phyloP scores from a whole-genome alignment of 208 protist species.

The Wallacemonas sp. region DNA sequence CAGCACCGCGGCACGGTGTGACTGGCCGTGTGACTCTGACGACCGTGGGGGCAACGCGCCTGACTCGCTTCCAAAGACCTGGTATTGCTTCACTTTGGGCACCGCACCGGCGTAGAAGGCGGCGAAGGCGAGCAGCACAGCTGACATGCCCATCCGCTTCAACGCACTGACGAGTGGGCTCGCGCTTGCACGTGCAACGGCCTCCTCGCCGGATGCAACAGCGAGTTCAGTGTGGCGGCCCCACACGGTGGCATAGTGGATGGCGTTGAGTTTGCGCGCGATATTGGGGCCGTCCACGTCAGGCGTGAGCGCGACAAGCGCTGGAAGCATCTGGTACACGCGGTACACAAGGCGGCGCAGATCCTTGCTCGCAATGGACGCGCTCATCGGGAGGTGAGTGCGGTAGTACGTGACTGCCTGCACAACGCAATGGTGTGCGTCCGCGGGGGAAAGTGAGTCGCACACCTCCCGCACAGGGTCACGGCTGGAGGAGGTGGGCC shows the following conservation, averaged over 20 bases:
- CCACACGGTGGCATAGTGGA: slow-evolving; percentile 70
- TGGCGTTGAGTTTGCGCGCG: slow-evolving; percentile 43
- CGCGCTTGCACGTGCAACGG: background rate
- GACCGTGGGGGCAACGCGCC: slow-evolving; percentile 1
- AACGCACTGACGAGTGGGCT: slow-evolving; percentile 63
- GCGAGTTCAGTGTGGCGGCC: slow-evolving; percentile 18
- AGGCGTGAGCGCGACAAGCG: slow-evolving; percentile 26
- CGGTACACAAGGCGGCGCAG: slow-evolving; percentile 61
- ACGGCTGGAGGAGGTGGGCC: background rate
- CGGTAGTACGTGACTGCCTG: slow-evolving; percentile 67
- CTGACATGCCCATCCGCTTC: slow-evolving; percentile 58
- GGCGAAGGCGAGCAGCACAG: slow-evolving; percentile 75
- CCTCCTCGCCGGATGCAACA: background rate
- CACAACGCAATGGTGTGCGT: slow-evolving; percentile 12
- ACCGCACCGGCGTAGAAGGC: slow-evolving; percentile 84
- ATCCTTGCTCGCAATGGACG: slow-evolving; percentile 62
- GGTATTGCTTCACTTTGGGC: slow-evolving; percentile 54
- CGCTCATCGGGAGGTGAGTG: slow-evolving; percentile 72
- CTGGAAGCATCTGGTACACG: slow-evolving; percentile 59
- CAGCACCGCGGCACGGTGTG: slow-evolving; percentile 74
- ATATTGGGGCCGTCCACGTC: background rate
- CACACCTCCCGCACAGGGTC: too few relatives aligned
- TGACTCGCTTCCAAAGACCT: slow-evolving; percentile 44
- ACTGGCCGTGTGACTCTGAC: slow-evolving; percentile 46
- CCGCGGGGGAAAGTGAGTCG: background rate